These are phyloP conservation scores for Typha latifolia DNA, from an alignment of 176 grass and related monocot species.

Conservation along the genomic window DNA sequence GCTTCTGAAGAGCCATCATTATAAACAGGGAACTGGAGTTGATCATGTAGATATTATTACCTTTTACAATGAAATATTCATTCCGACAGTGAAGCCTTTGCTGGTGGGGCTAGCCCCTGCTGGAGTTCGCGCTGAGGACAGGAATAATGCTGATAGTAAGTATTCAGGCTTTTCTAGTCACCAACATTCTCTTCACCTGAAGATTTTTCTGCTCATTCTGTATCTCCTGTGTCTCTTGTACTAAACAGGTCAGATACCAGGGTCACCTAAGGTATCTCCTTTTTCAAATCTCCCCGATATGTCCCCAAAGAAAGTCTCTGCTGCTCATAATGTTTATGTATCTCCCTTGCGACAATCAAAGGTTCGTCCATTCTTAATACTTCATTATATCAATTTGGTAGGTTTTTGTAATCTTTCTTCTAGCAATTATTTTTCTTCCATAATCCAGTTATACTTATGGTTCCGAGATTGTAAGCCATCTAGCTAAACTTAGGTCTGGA, in stretches of 20 bases:
- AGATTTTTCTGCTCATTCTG: slow-evolving; percentile 19
- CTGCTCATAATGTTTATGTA: slow-evolving; percentile 82
- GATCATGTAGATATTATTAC: slow-evolving; percentile 73
- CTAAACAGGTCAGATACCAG: slow-evolving; percentile 45
- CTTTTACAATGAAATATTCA: slow-evolving; percentile 92
- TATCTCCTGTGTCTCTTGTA: slow-evolving; percentile 17
- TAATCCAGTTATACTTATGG: slow-evolving; percentile 6
- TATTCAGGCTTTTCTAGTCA: slow-evolving; percentile 20
- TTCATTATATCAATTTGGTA: neutral
- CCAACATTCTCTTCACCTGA: slow-evolving; percentile 12
- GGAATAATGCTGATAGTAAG: slow-evolving; percentile 48
- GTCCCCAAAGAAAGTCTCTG: slow-evolving; percentile 95
- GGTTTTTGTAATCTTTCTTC: neutral
- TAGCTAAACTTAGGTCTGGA: too few species aligned
- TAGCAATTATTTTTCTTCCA: too few species aligned
- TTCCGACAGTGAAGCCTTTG: slow-evolving; percentile 73
- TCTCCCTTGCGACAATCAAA: slow-evolving; percentile 90
- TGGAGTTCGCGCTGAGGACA: slow-evolving; percentile 37
- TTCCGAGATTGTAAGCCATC: too few species aligned
- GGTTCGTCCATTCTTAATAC: slow-evolving; percentile 28
- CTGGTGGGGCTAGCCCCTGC: slow-evolving; percentile 48
- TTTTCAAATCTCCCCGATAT: slow-evolving; percentile 90
- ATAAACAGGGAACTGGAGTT: slow-evolving; percentile 46
- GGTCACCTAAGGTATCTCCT: slow-evolving; percentile 71
- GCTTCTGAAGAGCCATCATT: slow-evolving; percentile 10